phyloP scores from a whole-genome alignment of 2,329 filamentous ascomycete genomes.

The Diaporthe helianthi region DNA sequence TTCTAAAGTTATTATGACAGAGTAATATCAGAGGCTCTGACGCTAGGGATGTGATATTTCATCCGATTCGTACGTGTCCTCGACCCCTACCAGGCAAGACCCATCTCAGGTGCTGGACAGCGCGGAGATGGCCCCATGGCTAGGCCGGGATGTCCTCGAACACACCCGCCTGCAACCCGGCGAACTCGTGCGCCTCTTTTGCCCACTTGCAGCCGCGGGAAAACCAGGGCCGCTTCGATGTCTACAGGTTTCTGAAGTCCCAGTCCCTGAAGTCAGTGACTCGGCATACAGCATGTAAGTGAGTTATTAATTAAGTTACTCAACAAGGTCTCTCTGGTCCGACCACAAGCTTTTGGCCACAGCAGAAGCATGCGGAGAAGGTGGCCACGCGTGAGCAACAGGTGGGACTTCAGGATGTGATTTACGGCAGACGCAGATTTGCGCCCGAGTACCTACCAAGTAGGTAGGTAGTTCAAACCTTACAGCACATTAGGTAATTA shows the following conservation, averaged over 20 bases:
- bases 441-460: no score
- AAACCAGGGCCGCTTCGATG: neutral
- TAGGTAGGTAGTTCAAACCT: neutral
- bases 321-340: neutral
- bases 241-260: no score
- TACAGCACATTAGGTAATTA: no score
- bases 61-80: slow-evolving; percentile 12
- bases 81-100: neutral
- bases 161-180: slow-evolving; percentile 20
- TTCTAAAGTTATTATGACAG: slow-evolving; percentile 9
- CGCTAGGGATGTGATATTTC: slow-evolving; percentile 17
- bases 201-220: neutral
- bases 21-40: slow-evolving; percentile 4
- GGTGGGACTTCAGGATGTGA: no score
- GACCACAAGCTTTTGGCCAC: neutral
- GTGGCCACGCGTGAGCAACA: neutral
- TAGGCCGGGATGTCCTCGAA: slow-evolving; percentile 12
- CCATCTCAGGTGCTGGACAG: slow-evolving; percentile 1
- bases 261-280: no score
- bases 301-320: no score
- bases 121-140: slow-evolving; percentile 9
- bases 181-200: slow-evolving; percentile 2
- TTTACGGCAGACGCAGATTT: slow-evolving; percentile 15
- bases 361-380: neutral
- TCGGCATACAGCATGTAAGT: neutral